Evolutionary conservation across 2,329 filamentous ascomycete species (phyloP).

Genomic region (Dactylellina drechsleri): DNA sequence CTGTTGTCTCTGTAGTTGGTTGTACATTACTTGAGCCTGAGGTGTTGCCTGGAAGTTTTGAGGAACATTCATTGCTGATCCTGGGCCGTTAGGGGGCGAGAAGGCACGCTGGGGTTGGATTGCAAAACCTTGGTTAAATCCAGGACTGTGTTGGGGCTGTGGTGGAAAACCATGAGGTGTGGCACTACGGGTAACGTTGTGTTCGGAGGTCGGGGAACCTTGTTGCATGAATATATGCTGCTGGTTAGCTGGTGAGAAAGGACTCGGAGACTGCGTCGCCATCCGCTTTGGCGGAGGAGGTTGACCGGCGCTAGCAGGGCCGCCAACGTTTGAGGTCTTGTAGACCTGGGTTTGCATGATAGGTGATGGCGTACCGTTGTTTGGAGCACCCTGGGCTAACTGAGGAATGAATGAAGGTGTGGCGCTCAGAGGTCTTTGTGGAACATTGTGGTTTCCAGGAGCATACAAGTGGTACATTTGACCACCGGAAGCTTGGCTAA

Average conservation of each 20-base stretch:
- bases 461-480: conserved; percentile 75
- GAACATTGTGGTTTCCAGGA: conserved; percentile 70
- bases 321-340: conserved; percentile 70
- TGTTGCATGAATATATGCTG: conserved; percentile 73
- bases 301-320: conserved; percentile 61
- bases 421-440: conserved; percentile 61
- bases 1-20: conserved; percentile 62
- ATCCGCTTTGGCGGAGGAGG: conserved; percentile 75
- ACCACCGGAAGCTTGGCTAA: conserved; percentile 72
- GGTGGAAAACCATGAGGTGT: conserved; percentile 74
- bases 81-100: conserved; percentile 66
- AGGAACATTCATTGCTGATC: conserved; percentile 48
- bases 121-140: conserved; percentile 42
- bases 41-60: conserved; percentile 64
- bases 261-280: conserved; percentile 90
- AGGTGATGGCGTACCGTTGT: conserved; percentile 89
- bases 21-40: conserved; percentile 61
- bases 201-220: conserved; percentile 79
- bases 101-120: conserved; percentile 64
- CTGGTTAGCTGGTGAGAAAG: conserved; percentile 80
- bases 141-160: conserved; percentile 57
- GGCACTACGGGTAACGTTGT: conserved; percentile 72
- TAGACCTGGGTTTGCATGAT: conserved; percentile 85
- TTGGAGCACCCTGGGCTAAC: conserved; percentile 80
- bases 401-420: conserved; percentile 70